Evolutionary conservation across 257 asterid species (phyloP).

Genomic region (Lantana camara): DNA sequence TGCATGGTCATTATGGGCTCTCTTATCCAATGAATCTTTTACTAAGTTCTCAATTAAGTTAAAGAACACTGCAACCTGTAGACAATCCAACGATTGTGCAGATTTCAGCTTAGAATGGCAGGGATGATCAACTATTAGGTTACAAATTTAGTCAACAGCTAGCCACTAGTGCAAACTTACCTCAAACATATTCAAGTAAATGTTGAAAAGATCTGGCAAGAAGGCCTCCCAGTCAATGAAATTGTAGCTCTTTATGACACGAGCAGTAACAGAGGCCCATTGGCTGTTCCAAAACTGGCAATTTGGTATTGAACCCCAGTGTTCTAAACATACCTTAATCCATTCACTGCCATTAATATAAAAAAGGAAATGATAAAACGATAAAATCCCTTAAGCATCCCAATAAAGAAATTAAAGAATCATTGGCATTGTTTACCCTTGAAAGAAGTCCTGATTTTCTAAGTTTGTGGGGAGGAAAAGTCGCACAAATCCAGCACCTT

Average conservation of each 20-base stretch:
- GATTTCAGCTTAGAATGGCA: slow-evolving; percentile 14
- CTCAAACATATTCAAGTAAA: slow-evolving; percentile 92
- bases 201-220: slow-evolving; percentile 75
- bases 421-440: slow-evolving; percentile 54
- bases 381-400: slow-evolving; percentile 23
- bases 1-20: slow-evolving; percentile 5
- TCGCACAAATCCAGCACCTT: slow-evolving; percentile 92
- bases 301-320: slow-evolving; percentile 89
- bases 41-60: slow-evolving; percentile 9
- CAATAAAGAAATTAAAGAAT: slow-evolving; percentile 21
- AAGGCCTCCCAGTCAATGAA: slow-evolving; percentile 73
- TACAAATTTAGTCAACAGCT: slow-evolving; percentile 18
- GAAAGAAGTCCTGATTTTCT: slow-evolving; percentile 84
- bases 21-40: slow-evolving; percentile 7
- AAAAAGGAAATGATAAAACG: slow-evolving; percentile 28
- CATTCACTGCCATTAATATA: slow-evolving; percentile 63
- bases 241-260: slow-evolving; percentile 79
- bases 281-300: slow-evolving; percentile 98
- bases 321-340: slow-evolving; percentile 60
- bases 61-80: background rate
- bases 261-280: slow-evolving; percentile 95
- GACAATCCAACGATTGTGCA: slow-evolving; percentile 1
- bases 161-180: slow-evolving; percentile 44
- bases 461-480: slow-evolving; percentile 90
- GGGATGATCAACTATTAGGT: background rate